Evolutionary conservation across 371 early-diverging fungal genomes (phyloP), one percentile per base, ranked within the genome.

Genomic region (Apophysomyces elegans): DNA sequence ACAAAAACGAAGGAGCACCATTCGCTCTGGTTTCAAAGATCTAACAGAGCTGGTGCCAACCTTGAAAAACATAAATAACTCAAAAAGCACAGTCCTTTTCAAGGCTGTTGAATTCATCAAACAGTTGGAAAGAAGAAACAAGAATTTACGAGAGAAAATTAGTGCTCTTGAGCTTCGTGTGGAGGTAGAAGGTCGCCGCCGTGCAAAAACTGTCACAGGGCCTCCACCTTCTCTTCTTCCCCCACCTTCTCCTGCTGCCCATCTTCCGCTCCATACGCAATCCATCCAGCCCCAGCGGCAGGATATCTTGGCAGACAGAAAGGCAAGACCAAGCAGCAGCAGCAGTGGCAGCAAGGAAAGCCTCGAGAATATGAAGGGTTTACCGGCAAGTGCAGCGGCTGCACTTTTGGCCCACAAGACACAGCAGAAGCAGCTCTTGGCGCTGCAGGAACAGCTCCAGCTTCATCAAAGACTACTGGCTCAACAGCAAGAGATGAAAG

Each of bases 1-100:
- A 70, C 93, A 96, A 72, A 92, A 93, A 68, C 89, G 96, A 26
- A 86, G 96, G 7, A 91, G 91, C 56, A 93, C 92, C 66, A 95
- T 96, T 70, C 87, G 93, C 6, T 73, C 79, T 18, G 93, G 94
- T 4, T 94, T 95, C 76, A 91, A 91, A 65, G 89, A 91, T 63
- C 82, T 96, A 59, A 90, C 90, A 43, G 89, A 89, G 26, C 79
- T 95, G 39, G 92, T 95, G 37, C 96, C 96, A 21, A 87, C 89
- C 2, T 76, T 94, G 61, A 88, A 78, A 58, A 82, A 84, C 32
- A 78, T 81, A 50, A 84, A 84, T 62, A 78, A 82, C 58, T 83
- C 84, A 37, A 87, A 86, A 59, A 82, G 85, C 13, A 81, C 81
- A 0, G 82, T 87, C 18, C 68, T 88, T 5, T 79, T 80, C 71